Percentiles rank a stretch among this genome's conserved stretches.
phyloP scores from a whole-genome alignment of 2,329 filamentous ascomycete genomes.

The Diplodia scrobiculata region DNA sequence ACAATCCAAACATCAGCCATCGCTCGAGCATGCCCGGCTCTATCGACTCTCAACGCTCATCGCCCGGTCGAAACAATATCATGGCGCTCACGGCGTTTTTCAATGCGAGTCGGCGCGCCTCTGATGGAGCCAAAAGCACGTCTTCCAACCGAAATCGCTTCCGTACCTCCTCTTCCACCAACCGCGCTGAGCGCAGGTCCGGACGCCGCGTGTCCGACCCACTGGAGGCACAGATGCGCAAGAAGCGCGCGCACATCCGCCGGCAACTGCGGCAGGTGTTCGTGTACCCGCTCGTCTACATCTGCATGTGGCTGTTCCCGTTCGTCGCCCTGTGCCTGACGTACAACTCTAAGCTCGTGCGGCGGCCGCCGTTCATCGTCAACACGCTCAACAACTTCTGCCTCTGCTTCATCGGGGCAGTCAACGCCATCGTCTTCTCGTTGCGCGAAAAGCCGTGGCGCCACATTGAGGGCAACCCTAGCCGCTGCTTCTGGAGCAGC shows the following conservation, averaged over 20 bases:
- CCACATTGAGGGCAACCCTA: conserved; percentile 53
- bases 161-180: not conserved
- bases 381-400: conserved; percentile 59
- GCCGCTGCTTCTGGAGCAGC: conserved; percentile 45
- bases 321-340: conserved; percentile 66
- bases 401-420: conserved; percentile 66
- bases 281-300: conserved; percentile 73
- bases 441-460: conserved; percentile 72
- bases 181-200: not conserved
- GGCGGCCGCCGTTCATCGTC: conserved; percentile 60
- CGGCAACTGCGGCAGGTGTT: conserved; percentile 72
- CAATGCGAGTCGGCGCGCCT: not conserved
- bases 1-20: not conserved
- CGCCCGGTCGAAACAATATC: not conserved
- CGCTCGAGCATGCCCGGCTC: not conserved
- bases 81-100: not conserved
- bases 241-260: conserved; percentile 59
- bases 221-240: conserved; percentile 1
- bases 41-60: not conserved
- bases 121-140: not conserved
- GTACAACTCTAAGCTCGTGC: conserved; percentile 57
- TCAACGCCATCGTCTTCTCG: conserved; percentile 69
- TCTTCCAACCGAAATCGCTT: not conserved
- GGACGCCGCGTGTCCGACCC: conserved; percentile 1
- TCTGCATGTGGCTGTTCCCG: conserved; percentile 71